A percentile compares a stretch with the other conserved stretches of the same genome.
phyloP scores from a whole-genome alignment of 1,139 yeast genomes.

The Saccharomycopsis phalli region DNA sequence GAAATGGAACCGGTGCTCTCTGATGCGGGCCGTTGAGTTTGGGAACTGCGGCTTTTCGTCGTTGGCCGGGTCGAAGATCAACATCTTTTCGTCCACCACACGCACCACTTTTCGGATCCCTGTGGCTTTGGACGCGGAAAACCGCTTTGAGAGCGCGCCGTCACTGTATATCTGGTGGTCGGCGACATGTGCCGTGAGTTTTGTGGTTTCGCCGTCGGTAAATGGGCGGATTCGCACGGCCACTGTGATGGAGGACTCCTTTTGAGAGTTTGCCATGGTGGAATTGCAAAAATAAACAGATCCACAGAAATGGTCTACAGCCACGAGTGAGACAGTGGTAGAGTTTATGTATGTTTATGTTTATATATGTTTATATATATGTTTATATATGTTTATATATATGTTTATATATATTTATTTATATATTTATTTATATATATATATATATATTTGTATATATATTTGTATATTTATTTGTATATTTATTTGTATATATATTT shows the following conservation, averaged over 20 bases:
- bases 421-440: too few species aligned
- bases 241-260: conserved; percentile 65
- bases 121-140: conserved; percentile 24
- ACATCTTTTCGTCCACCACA: conserved; percentile 82
- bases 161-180: conserved; percentile 22
- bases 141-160: conserved; percentile 9
- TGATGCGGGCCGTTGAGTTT: conserved; percentile 25
- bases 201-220: conserved; percentile 46
- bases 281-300: too few species aligned
- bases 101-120: conserved; percentile 68
- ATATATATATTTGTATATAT: too few species aligned
- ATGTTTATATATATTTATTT: too few species aligned
- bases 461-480: too few species aligned
- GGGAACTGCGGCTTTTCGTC: conserved; percentile 55
- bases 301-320: too few species aligned
- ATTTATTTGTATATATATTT: too few species aligned
- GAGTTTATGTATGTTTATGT: too few species aligned
- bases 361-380: too few species aligned
- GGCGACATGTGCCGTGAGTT: conserved; percentile 33
- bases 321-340: too few species aligned
- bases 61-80: conserved; percentile 72
- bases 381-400: too few species aligned
- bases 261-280: too few species aligned
- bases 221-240: conserved; percentile 84
- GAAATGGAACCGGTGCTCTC: conserved; percentile 74